Conservation (phyloP, 164 flowering plant genomes). For the Umbellularia californica region DNA sequence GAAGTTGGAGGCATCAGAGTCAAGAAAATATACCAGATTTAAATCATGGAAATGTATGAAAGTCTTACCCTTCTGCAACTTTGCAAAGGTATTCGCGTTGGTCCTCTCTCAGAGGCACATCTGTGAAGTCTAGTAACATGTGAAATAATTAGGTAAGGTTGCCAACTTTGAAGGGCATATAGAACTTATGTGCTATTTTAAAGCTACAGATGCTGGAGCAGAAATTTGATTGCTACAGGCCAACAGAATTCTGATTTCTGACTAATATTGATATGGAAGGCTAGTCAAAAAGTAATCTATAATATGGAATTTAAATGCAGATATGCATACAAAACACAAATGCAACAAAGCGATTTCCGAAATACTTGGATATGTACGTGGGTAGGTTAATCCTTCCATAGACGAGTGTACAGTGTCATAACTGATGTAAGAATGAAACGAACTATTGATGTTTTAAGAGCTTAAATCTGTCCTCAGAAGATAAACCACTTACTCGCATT, state of each 20-base stretch:
- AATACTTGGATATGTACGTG: neutral
- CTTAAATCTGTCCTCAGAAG: no score
- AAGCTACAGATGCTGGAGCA: no score
- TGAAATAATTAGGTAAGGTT: constrained; percentile 4
- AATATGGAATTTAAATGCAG: neutral
- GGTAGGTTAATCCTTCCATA: neutral
- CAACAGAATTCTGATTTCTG: no score
- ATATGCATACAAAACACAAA: no score
- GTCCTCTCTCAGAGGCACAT: constrained; percentile 91
- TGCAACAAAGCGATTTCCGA: no score
- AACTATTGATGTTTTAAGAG: no score
- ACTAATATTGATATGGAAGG: no score
- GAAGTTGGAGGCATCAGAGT: neutral
- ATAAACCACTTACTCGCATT: no score
- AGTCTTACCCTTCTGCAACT: constrained; percentile 80
- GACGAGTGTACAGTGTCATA: neutral
- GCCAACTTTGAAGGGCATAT: neutral
- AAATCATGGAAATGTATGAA: constrained; percentile 1
- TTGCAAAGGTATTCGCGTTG: constrained; percentile 87
- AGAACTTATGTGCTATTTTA: neutral
- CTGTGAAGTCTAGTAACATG: constrained; percentile 69
- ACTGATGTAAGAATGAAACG: neutral
- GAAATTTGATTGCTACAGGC: no score
- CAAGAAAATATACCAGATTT: neutral
- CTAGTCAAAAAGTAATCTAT: neutral